Evolutionary conservation across 768 basidiomycete species (phyloP), one percentile per base, ranked within the genome.

Genomic region (Podaxis sp.): DNA sequence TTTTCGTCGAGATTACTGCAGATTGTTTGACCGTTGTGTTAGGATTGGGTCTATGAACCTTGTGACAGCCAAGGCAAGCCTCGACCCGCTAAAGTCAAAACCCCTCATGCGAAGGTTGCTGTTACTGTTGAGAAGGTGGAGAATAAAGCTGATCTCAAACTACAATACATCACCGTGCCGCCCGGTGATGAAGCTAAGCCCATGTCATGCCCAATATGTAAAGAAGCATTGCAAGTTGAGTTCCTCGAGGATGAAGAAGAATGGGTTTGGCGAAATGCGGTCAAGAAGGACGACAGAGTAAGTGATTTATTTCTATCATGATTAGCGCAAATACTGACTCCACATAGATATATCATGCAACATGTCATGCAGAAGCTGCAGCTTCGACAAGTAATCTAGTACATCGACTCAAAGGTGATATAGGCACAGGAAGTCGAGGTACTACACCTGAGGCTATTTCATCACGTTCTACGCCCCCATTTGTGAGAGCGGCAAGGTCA

Each of bases 201-300:
- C 25, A 76, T 93, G 68, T 86, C 89, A 65, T 99, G 96, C 80
- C 94, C 95, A 25, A 92, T 99, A 67, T 99, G 97, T 85, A 97
- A 96, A 80, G 96, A 99, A 75, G 75, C 74, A 60, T 82, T 98
- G 74, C 92, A 93, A 79, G 86, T 88, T 66, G 96, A 97, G 78
- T 98, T 92, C 72, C 75, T 88, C 61, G 94, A 98, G 72, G 96
- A 97, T 53, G 94, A 96, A 64, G 96, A 98, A 77, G 96, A 97
- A 64, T 98, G 96, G 96, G 90, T 97, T 12, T 99, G 94, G 94
- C 86, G 84, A 71, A 96, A 99, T 70, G 94, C 96, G 0, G 80
- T 93, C 19, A 85, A 81, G 74, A 88, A 89, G 64, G 93, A 96
- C 66, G 91, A 90, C 61, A 85, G 84, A 79, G 94, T 94, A 72